These are phyloP conservation scores for Xylariaceae sp. DNA, from an alignment of 2,329 filamentous ascomycete species.

Conservation along the genomic window DNA sequence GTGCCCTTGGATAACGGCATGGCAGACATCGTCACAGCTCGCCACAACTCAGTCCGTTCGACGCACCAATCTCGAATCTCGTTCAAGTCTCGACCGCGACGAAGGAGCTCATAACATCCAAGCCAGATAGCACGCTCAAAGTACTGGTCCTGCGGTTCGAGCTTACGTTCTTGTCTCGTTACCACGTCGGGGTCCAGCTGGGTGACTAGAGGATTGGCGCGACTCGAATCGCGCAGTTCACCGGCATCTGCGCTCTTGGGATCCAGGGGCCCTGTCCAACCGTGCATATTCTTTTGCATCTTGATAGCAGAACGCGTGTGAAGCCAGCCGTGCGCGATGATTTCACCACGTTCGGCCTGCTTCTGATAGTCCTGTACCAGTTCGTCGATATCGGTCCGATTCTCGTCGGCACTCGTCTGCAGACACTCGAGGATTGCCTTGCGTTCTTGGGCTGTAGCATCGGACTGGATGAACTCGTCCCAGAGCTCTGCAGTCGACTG, in stretches of 20 bases:
- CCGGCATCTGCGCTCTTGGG: conserved; percentile 54
- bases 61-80: conserved; percentile 81
- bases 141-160: conserved; percentile 79
- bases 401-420: conserved; percentile 63
- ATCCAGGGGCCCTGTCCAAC: conserved; percentile 60
- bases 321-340: conserved; percentile 85
- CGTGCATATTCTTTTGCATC: conserved; percentile 73
- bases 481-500: conserved; percentile 41
- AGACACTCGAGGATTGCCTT: conserved; percentile 81
- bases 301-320: conserved; percentile 90
- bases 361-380: conserved; percentile 71
- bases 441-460: conserved; percentile 71
- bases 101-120: conserved; percentile 87
- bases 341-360: conserved; percentile 70
- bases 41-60: conserved; percentile 82
- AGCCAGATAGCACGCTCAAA: conserved; percentile 90
- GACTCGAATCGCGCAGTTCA: conserved; percentile 52
- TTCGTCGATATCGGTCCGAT: conserved; percentile 66
- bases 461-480: conserved; percentile 67
- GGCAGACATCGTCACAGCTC: conserved; percentile 75
- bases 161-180: conserved; percentile 67
- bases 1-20: conserved; percentile 53
- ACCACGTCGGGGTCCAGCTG: conserved; percentile 88
- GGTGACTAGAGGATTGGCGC: conserved; percentile 65
- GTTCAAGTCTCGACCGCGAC: conserved; percentile 69